Evolutionary conservation across 2,329 filamentous ascomycete species (phyloP).

Genomic region (Diaporthe ampelina): DNA sequence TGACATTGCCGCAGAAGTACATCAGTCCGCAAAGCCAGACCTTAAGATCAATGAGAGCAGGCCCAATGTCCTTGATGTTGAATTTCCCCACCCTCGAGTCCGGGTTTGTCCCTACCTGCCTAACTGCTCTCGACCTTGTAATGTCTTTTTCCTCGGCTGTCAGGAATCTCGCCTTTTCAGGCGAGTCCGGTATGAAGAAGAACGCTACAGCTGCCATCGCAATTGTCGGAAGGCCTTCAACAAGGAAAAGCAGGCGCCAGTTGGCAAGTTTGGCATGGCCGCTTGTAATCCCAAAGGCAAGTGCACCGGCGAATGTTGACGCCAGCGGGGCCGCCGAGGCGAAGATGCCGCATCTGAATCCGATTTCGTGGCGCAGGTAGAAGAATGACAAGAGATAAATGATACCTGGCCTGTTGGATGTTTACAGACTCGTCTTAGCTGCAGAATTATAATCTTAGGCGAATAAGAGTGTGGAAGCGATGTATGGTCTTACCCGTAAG

Average conservation of each 20-base stretch:
- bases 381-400: constrained; percentile 26
- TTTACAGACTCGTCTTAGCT: background rate
- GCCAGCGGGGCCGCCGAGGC: constrained; percentile 40
- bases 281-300: constrained; percentile 35
- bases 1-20: constrained; percentile 30
- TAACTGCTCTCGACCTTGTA: constrained; percentile 7
- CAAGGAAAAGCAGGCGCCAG: constrained; percentile 27
- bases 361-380: constrained; percentile 24
- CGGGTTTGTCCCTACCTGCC: constrained; percentile 22
- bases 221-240: constrained; percentile 14
- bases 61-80: constrained; percentile 10
- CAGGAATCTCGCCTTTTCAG: constrained; percentile 23
- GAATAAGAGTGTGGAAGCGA: too few species aligned
- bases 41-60: constrained; percentile 5
- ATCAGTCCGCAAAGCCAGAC: constrained; percentile 20
- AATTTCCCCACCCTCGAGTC: background rate
- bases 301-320: constrained; percentile 21
- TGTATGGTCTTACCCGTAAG: constrained; percentile 2
- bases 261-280: constrained; percentile 33
- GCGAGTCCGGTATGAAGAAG: constrained; percentile 23
- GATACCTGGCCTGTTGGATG: constrained; percentile 6
- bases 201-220: constrained; percentile 16
- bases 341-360: constrained; percentile 29
- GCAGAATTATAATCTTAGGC: background rate
- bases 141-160: constrained; percentile 9